These are phyloP conservation scores for Phanerochaete carnosa DNA, from an alignment of 768 basidiomycete species.

Conservation along the genomic window DNA sequence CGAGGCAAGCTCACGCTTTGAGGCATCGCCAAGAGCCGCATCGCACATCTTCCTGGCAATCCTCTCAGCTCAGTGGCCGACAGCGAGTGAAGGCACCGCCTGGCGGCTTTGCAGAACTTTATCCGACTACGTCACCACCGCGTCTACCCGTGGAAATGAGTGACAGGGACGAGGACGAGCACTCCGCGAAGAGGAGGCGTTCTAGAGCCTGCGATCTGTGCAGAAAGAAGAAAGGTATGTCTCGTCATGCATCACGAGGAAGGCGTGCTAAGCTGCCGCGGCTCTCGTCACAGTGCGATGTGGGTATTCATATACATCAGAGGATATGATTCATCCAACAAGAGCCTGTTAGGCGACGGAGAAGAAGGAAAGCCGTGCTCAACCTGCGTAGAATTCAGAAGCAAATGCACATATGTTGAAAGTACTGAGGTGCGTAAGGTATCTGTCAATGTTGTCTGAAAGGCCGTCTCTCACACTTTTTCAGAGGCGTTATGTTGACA, in stretches of 20 bases:
- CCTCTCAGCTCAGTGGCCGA: background rate
- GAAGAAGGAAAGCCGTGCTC: background rate
- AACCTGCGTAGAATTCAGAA: background rate
- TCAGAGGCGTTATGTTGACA: background rate
- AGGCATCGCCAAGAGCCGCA: too few relatives aligned
- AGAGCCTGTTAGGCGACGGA: slow-evolving; percentile 6
- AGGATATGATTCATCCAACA: background rate
- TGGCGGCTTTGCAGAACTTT: too few relatives aligned
- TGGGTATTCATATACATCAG: background rate
- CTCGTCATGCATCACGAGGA: background rate
- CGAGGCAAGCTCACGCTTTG: too few relatives aligned
- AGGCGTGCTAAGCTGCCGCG: too few relatives aligned
- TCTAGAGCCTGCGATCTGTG: background rate
- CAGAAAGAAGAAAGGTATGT: background rate
- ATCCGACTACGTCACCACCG: too few relatives aligned
- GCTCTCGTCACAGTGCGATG: slow-evolving; percentile 7
- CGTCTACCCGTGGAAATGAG: too few relatives aligned
- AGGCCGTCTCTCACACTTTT: background rate
- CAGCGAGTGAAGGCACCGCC: background rate
- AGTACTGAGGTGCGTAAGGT: background rate
- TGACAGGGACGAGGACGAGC: background rate
- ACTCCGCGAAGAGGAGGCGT: background rate
- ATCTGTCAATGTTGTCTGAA: too few relatives aligned
- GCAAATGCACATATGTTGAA: slow-evolving; percentile 8
- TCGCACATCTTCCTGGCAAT: too few relatives aligned